phyloP scores from a whole-genome alignment of 805 yeast species.

The Candida tallmaniae region DNA sequence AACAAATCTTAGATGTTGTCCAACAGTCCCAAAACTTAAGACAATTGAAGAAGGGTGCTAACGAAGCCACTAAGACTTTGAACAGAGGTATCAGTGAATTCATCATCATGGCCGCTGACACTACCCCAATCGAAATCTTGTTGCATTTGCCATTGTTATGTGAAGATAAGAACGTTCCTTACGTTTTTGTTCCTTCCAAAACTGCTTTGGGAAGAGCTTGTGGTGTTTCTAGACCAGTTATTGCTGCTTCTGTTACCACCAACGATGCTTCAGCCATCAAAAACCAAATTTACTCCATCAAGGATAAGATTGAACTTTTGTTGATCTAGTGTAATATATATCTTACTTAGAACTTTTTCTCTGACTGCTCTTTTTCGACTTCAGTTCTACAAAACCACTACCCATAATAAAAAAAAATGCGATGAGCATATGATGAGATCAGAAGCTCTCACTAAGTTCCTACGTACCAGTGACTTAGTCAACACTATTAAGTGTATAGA shows the following conservation, averaged over 20 bases:
- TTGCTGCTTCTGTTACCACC: slow-evolving; percentile 96
- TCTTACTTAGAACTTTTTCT: background rate
- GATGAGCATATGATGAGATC: slow-evolving; percentile 17
- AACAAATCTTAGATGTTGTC: slow-evolving; percentile 95
- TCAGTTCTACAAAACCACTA: too few relatives aligned
- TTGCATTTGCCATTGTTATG: slow-evolving; percentile 95
- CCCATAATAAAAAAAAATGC: slow-evolving; percentile 2
- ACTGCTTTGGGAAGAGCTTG: slow-evolving; percentile 99
- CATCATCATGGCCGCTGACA: slow-evolving; percentile 99
- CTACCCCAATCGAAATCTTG: slow-evolving; percentile 98
- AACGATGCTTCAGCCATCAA: slow-evolving; percentile 97
- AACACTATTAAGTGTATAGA: too few relatives aligned
- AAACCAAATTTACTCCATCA: slow-evolving; percentile 93
- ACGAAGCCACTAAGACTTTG: slow-evolving; percentile 98
- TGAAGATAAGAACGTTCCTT: slow-evolving; percentile 99
- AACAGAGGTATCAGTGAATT: slow-evolving; percentile 99
- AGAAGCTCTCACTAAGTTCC: slow-evolving; percentile 51
- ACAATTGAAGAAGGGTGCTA: slow-evolving; percentile 99
- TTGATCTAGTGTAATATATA: slow-evolving; percentile 65
- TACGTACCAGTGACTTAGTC: slow-evolving; percentile 51
- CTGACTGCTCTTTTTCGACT: background rate
- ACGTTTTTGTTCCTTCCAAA: slow-evolving; percentile 98
- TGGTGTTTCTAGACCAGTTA: slow-evolving; percentile 99
- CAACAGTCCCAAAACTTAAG: slow-evolving; percentile 98
- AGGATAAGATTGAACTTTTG: slow-evolving; percentile 98